phyloP scores from a whole-genome alignment of 2,329 filamentous ascomycete genomes.

The Piedraia hortae region DNA sequence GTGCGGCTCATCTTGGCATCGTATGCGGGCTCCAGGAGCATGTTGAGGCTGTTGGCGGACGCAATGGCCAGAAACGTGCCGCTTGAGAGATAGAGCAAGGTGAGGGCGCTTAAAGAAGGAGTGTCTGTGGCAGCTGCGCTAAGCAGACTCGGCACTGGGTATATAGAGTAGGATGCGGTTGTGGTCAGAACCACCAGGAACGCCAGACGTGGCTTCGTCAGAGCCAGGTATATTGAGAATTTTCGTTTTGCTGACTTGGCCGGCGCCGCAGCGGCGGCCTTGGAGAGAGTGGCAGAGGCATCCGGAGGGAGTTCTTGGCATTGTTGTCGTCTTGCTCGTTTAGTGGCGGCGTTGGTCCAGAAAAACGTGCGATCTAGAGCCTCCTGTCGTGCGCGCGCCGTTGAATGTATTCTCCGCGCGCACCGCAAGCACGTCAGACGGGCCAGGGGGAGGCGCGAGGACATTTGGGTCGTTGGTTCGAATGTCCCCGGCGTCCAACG shows the following conservation, averaged over 20 bases:
- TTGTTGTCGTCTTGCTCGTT: constrained; percentile 2
- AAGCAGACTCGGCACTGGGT: constrained; percentile 71
- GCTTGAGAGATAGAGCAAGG: constrained; percentile 68
- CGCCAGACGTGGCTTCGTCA: constrained; percentile 85
- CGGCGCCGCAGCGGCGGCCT: constrained; percentile 28
- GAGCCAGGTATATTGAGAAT: constrained; percentile 56
- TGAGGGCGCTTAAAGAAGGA: constrained; percentile 69
- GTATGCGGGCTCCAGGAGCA: constrained; percentile 78
- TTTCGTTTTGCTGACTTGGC: constrained; percentile 32
- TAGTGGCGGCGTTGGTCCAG: constrained; percentile 11
- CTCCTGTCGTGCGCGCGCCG: constrained; percentile 5
- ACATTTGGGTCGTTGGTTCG: constrained; percentile 3
- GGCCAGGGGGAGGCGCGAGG: constrained; percentile 2
- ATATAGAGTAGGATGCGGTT: constrained; percentile 74
- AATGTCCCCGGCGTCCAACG: background rate
- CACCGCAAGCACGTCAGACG: constrained; percentile 9
- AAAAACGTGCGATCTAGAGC: constrained; percentile 11
- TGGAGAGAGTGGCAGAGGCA: constrained; percentile 32
- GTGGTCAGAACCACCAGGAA: constrained; percentile 76
- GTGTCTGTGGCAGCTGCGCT: constrained; percentile 35
- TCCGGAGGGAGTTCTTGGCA: constrained; percentile 23
- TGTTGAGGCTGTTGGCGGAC: constrained; percentile 82
- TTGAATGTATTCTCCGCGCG: constrained; percentile 6
- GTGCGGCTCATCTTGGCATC: constrained; percentile 90
- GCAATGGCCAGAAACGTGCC: constrained; percentile 69